Percentiles rank a stretch among this genome's conserved stretches.
phyloP scores from a whole-genome alignment of 1,284 basidiomycete species.

The Farysia itapuensis region DNA sequence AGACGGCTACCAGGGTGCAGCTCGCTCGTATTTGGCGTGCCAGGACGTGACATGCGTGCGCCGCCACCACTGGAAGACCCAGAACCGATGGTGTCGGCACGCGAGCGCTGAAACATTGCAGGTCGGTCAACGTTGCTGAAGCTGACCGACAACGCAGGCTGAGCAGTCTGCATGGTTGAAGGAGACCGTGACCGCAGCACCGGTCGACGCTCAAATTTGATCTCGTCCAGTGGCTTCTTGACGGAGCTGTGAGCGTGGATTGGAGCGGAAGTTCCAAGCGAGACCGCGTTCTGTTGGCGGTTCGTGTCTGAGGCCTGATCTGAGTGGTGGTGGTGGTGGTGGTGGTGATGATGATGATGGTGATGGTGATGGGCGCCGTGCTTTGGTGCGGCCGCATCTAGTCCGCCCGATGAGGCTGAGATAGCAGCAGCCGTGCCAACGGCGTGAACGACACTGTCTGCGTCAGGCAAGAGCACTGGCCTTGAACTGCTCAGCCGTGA shows the following conservation, averaged over 20 bases:
- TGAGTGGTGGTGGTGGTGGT: constrained; percentile 2
- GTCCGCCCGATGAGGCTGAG: background rate
- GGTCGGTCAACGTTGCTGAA: constrained; percentile 23
- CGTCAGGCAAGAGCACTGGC: constrained; percentile 7
- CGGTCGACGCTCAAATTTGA: constrained; percentile 45
- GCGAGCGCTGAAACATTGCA: constrained; percentile 6
- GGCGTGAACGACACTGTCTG: constrained; percentile 14
- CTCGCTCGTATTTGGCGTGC: constrained; percentile 7
- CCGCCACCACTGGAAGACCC: constrained; percentile 9
- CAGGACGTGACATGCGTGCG: constrained; percentile 5
- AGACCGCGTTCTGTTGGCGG: background rate
- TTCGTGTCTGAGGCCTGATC: background rate
- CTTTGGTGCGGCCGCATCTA: background rate
- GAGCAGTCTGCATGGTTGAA: constrained; percentile 8
- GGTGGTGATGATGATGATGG: constrained; percentile 14
- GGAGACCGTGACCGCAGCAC: constrained; percentile 47
- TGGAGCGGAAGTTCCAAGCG: constrained; percentile 1
- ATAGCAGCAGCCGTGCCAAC: constrained; percentile 11
- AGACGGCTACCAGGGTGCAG: background rate
- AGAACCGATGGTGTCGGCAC: constrained; percentile 22
- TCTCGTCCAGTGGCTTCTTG: constrained; percentile 10
- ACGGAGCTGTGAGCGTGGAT: constrained; percentile 5
- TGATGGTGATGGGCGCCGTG: constrained; percentile 2
- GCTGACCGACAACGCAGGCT: constrained; percentile 28
- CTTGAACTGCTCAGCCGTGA: constrained; percentile 14